Percentiles rank a stretch among this genome's conserved stretches.
Evolutionary conservation across 2,329 filamentous ascomycete genomes (phyloP).

Genomic region (Ceratocystis alfenasii): DNA sequence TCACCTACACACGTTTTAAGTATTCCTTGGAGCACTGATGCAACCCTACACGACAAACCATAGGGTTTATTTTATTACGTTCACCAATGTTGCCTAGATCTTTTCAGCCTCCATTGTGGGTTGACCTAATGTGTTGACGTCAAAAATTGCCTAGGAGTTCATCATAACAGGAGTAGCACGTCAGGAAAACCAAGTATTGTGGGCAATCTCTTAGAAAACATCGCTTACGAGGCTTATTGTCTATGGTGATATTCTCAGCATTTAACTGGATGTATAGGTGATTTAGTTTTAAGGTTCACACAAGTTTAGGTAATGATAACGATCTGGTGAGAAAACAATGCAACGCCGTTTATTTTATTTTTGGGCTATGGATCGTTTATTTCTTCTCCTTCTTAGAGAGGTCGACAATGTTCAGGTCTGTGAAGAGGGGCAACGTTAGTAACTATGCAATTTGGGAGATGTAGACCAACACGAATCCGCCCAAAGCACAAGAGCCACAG

Average conservation of each 20-base stretch:
- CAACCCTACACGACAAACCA: neutral
- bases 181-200: no score
- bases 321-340: constrained; percentile 21
- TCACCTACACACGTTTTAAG: neutral
- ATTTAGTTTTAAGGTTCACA: neutral
- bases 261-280: neutral
- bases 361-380: constrained; percentile 22
- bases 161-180: no score
- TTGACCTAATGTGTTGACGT: no score
- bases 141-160: no score
- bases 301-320: neutral
- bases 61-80: neutral
- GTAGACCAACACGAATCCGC: neutral
- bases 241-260: neutral
- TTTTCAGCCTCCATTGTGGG: no score
- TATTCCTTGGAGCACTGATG: neutral
- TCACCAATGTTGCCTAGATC: neutral
- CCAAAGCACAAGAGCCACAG: neutral
- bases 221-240: neutral
- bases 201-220: no score
- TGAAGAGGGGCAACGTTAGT: constrained; percentile 16
- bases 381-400: constrained; percentile 41
- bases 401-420: constrained; percentile 43
- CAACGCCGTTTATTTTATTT: constrained; percentile 23
- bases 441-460: neutral